Evolutionary conservation across 768 basidiomycete species (phyloP), one percentile per base, ranked within the genome.

Genomic region (Collybia sordida): DNA sequence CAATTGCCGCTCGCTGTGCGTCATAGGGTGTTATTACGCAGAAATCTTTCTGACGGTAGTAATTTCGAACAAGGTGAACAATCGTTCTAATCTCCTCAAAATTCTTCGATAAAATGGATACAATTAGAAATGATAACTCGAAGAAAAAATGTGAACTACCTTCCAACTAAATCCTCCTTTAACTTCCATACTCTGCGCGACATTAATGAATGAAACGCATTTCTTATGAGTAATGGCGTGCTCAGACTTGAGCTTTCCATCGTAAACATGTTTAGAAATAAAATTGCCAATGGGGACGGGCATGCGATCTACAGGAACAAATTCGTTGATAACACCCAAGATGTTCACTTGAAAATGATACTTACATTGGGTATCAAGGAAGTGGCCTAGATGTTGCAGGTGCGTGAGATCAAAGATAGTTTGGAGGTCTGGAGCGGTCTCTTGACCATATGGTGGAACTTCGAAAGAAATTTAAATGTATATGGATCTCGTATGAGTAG

Each of bases 1-100:
- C 65, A 22, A 81, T 74, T 2, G 64, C 67, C 0, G 72, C 70
- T 15, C 80, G 59, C 59, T 82, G 81, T 0, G 74, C 74, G 51
- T 81, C 80, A 49, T 82, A 82, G 0, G 78, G 79, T 2, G 79
- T 80, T 39, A 82, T 78, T 46, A 82, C 55, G 41, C 73, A 73
- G 44, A 77, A 79, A 0, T 75, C 57, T 22, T 41, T 53, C 18
- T 55, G 21, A 21, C 62, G 51, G 51, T 76, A 78, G 54, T 78
- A 78, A 14, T 64, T 58, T 22, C 60, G 64, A 11, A 80, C 71
- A 11, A 81, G 64, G 41, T 76, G 56, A 5, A 74, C 67, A 21
- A 80, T 63, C 0, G 64, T 64, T 12, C 66, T 55, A 9, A 72
- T 64, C 56, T 82, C 80, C 34, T 59, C 60, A 2, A 19, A 19